Conservation (phyloP, 169 alveolate species). For the Babesia bovis region DNA sequence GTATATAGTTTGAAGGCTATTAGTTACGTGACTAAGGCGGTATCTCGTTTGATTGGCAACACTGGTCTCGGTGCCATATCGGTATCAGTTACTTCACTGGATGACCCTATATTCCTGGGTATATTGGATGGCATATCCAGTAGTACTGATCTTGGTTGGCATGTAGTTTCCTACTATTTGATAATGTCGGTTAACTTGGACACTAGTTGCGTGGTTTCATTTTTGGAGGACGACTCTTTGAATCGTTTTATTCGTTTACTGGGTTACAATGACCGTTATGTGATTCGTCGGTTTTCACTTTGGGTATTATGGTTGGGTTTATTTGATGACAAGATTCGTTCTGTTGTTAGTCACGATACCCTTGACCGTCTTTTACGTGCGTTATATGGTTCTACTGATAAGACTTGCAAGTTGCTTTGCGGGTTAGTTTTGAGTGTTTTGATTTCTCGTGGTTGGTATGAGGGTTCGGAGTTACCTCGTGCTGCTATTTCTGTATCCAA, state of each 20-base stretch:
- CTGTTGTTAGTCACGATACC: slow-evolving; percentile 2
- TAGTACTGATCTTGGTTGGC: slow-evolving; percentile 4
- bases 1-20: slow-evolving; percentile 17
- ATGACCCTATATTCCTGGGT: background rate
- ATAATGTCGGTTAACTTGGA: slow-evolving; percentile 8
- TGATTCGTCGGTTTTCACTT: background rate
- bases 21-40: slow-evolving; percentile 35
- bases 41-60: slow-evolving; percentile 18
- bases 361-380: slow-evolving; percentile 6
- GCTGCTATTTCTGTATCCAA: slow-evolving; percentile 19
- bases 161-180: slow-evolving; percentile 8
- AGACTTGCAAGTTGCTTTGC: slow-evolving; percentile 24
- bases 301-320: slow-evolving; percentile 20
- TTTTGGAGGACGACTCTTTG: slow-evolving; percentile 9
- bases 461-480: slow-evolving; percentile 8
- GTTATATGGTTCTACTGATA: slow-evolving; percentile 17
- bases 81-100: background rate
- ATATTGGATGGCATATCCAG: background rate
- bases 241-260: background rate
- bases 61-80: background rate
- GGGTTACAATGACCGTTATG: slow-evolving; percentile 1
- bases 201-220: background rate
- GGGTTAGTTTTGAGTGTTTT: slow-evolving; percentile 30
- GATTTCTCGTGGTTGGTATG: slow-evolving; percentile 28
- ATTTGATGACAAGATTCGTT: background rate